Base-by-base conservation (phyloP, 2,329 filamentous ascomycete species). In the Lachnellula occidentalis region DNA sequence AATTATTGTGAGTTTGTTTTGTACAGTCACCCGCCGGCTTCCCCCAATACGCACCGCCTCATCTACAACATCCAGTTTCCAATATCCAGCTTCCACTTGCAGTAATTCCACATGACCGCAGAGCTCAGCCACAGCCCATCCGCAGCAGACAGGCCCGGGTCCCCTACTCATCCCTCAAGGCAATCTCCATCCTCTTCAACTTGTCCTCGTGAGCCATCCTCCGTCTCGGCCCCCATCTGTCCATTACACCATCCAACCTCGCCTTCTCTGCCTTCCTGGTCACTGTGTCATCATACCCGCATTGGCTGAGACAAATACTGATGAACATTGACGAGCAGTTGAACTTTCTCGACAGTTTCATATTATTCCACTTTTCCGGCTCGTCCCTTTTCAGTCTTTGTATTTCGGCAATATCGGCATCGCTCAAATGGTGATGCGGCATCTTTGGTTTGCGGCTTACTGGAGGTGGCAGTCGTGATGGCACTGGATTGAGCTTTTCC, bases 381-480 rank as follows among this genome's bases (percentile, higher is more conserved):
- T 86, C 78, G 43, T 72, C 67, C 22, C 65, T 66, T 49, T 82
- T 75, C 66, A 86, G 73, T 48, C 70, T 69, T 54, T 80, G 78
- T 66, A 85, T 86, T 74, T 85, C 81, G 48, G 74, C 74, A 48
- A 87, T 78, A 57, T 86, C 76, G 57, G 74, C 73, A 46, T 72
- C 69, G 50, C 73, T 77, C 39, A 86, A 72, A 70, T 83, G 77
- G 69, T 83, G 60, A 50, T 60, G 61, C 27, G 64, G 63, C 24
- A 65, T 54, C 17, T 56, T 56, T n/a, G 58, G 41, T 22, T 57
- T 57, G 14, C 53, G 56, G 15, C 55, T 51, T 39, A 68, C 47
- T 14, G 58, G 56, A 14, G 68, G 67, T 54, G 64, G 66, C 50
- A 67, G 56, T 57, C 50, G 54, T 36, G 52, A 50, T 11, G 54